Evolutionary conservation across 2,329 filamentous ascomycete genomes (phyloP).

Genomic region (Tolypocladium ovalisporum): DNA sequence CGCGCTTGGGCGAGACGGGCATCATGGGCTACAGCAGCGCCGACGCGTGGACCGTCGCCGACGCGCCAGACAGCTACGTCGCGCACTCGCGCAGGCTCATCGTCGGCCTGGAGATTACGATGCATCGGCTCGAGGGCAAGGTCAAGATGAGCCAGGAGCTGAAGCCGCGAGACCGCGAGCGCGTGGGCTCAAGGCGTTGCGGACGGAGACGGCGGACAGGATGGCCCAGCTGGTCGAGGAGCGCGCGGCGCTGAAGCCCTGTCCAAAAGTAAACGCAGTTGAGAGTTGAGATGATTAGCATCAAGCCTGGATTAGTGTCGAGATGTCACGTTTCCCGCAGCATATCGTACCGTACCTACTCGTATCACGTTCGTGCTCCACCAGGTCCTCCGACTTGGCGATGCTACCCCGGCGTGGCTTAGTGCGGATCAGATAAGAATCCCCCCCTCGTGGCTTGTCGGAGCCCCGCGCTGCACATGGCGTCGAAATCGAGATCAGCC

Average conservation of each 20-base stretch:
- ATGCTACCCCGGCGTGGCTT: not conserved
- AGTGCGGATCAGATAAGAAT: not conserved
- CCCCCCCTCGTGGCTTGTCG: not conserved
- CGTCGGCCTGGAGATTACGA: constrained; percentile 47
- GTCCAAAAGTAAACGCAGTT: not conserved
- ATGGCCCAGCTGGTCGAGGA: constrained; percentile 20
- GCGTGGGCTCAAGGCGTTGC: constrained; percentile 43
- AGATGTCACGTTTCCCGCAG: not conserved
- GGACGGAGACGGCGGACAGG: constrained; percentile 14
- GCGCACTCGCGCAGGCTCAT: constrained; percentile 42
- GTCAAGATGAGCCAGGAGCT: constrained; percentile 58
- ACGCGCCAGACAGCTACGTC: constrained; percentile 45
- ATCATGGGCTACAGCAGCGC: constrained; percentile 43
- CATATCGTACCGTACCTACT: too few species aligned
- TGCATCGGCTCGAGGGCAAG: constrained; percentile 45
- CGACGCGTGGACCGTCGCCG: constrained; percentile 41
- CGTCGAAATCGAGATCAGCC: not conserved
- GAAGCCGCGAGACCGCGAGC: constrained; percentile 37
- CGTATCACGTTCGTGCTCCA: not conserved
- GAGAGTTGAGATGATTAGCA: not conserved
- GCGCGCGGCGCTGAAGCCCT: constrained; percentile 14
- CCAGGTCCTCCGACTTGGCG: not conserved
- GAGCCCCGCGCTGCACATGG: not conserved
- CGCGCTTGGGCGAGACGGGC: constrained; percentile 34
- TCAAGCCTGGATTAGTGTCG: too few species aligned